These are phyloP conservation scores for Candida adriatica DNA, from an alignment of 805 yeast genomes.

Conservation along the genomic window DNA sequence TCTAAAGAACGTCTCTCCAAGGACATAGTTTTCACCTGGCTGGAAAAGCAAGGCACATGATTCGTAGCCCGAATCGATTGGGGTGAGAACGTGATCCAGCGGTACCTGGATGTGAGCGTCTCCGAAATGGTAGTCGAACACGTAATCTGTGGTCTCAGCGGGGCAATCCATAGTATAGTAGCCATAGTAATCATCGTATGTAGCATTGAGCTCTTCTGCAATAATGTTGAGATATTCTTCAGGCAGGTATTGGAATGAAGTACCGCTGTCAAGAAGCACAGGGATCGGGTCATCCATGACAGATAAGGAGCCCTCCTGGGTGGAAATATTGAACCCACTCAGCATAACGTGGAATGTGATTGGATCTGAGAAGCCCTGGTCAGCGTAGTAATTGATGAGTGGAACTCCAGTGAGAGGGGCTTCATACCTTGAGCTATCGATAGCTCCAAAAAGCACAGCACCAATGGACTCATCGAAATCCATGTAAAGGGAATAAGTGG, in stretches of 20 bases:
- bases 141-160: not conserved
- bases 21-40: slow-evolving; percentile 27
- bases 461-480: slow-evolving; percentile 32
- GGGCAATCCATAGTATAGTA: slow-evolving; percentile 3
- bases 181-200: slow-evolving; percentile 21
- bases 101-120: slow-evolving; percentile 2
- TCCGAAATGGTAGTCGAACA: slow-evolving; percentile 1
- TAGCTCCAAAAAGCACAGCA: slow-evolving; percentile 15
- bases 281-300: slow-evolving; percentile 8
- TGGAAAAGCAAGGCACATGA: slow-evolving; percentile 6
- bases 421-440: slow-evolving; percentile 39
- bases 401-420: slow-evolving; percentile 44
- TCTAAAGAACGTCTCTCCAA: slow-evolving; percentile 64
- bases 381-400: slow-evolving; percentile 15
- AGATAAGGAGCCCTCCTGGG: slow-evolving; percentile 5
- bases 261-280: slow-evolving; percentile 48
- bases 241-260: slow-evolving; percentile 45
- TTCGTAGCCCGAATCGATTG: slow-evolving; percentile 1
- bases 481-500: slow-evolving; percentile 53
- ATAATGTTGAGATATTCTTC: slow-evolving; percentile 9
- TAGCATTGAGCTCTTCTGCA: slow-evolving; percentile 24
- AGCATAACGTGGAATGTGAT: slow-evolving; percentile 3
- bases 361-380: slow-evolving; percentile 35
- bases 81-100: slow-evolving; percentile 1
- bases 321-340: slow-evolving; percentile 36